A percentile compares a stretch with the other conserved stretches of the same genome.
phyloP scores from a whole-genome alignment of 208 protist genomes.

The Histomonas meleagridis region DNA sequence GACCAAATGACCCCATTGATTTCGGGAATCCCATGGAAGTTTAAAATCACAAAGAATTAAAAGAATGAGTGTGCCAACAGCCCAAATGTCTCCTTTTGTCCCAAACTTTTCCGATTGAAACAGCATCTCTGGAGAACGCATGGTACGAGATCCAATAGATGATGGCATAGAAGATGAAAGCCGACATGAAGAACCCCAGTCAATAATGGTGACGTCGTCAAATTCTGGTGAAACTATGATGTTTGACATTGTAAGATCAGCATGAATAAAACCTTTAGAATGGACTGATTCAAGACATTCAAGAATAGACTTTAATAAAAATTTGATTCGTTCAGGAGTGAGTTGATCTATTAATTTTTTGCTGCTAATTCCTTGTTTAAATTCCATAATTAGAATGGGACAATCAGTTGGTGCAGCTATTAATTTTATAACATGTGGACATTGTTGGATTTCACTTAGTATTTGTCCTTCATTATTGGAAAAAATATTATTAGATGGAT shows the following conservation, averaged over 20 bases:
- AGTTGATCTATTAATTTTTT: neutral
- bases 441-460: neutral
- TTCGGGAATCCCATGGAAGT: neutral
- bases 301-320: neutral
- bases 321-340: neutral
- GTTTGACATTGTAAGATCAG: neutral
- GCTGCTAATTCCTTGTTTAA: neutral
- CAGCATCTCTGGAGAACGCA: slow-evolving; percentile 9
- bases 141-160: neutral
- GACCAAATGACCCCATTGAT: neutral
- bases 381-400: neutral
- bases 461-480: neutral
- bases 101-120: neutral
- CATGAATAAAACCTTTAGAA: neutral
- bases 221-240: neutral
- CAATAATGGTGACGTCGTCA: neutral
- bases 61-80: neutral
- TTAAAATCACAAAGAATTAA: neutral
- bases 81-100: neutral
- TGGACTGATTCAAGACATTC: neutral
- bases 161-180: neutral
- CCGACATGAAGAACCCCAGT: neutral
- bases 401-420: neutral
- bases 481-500: neutral
- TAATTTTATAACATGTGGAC: neutral